Evolutionary conservation across 1,284 basidiomycete species (phyloP).

Genomic region (Rhodotorula sp.): DNA sequence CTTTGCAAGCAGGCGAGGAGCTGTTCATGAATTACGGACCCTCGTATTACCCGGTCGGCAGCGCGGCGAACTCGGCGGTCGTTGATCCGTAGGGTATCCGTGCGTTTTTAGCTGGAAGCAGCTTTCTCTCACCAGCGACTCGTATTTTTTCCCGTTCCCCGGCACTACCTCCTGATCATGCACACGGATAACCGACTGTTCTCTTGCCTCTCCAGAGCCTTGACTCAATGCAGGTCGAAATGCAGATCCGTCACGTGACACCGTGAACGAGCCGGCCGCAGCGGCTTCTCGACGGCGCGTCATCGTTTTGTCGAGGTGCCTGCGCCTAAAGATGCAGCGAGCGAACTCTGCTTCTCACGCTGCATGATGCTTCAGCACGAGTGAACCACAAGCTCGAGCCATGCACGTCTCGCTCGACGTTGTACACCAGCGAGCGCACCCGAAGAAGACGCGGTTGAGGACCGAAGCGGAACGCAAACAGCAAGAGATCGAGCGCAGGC

Average conservation of each 20-base stretch:
- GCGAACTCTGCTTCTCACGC: not conserved
- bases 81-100: not conserved
- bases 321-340: not conserved
- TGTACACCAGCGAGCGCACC: not conserved
- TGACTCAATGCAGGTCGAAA: too few relatives aligned
- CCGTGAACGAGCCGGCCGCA: too few relatives aligned
- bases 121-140: too few relatives aligned
- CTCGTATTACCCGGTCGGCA: not conserved
- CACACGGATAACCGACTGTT: too few relatives aligned
- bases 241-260: too few relatives aligned
- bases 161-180: too few relatives aligned
- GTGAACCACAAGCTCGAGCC: not conserved
- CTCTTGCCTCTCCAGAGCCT: too few relatives aligned
- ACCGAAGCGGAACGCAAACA: slow-evolving; percentile 3
- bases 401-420: slow-evolving; percentile 18
- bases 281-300: too few relatives aligned
- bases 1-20: slow-evolving; percentile 10
- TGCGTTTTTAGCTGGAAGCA: not conserved
- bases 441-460: not conserved
- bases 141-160: too few relatives aligned
- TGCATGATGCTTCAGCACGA: not conserved
- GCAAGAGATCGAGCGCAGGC: not conserved
- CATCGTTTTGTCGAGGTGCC: too few relatives aligned
- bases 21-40: slow-evolving; percentile 16
- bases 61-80: not conserved